A percentile compares a stretch with the other conserved stretches of the same genome.
Conservation (phyloP, 192 early-diverging fungal species). For the Mortierella hygrophila region DNA sequence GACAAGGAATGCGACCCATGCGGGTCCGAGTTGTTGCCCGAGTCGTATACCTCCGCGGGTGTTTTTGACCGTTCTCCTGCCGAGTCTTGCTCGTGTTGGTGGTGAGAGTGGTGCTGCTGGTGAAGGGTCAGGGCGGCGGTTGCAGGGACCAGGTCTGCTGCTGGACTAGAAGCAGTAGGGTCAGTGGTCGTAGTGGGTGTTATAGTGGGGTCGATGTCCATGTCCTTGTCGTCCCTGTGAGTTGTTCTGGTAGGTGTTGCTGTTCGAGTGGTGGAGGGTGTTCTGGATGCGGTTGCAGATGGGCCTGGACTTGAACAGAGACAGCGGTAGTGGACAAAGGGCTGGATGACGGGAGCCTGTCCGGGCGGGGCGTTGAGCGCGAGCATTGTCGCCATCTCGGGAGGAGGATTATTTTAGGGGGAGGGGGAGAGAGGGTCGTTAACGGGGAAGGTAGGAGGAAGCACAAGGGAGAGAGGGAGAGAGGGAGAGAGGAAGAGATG, state of each 20-base stretch:
- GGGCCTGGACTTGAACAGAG: conserved; percentile 42
- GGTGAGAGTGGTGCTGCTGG: background rate
- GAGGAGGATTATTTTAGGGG: background rate
- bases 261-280: background rate
- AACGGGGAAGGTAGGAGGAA: background rate
- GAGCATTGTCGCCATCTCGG: conserved; percentile 24
- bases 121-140: background rate
- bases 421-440: background rate
- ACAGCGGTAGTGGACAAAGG: conserved; percentile 55
- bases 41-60: conserved; percentile 28
- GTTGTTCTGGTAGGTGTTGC: background rate
- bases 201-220: background rate
- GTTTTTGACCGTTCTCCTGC: conserved; percentile 6
- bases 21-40: conserved; percentile 43
- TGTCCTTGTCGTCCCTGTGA: background rate
- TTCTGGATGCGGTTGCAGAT: conserved; percentile 5
- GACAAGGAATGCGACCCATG: conserved; percentile 66
- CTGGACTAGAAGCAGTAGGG: background rate
- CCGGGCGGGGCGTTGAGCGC: conserved; percentile 45
- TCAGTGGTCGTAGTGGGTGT: background rate
- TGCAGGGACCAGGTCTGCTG: background rate
- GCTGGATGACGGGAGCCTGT: conserved; percentile 26
- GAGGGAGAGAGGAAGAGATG: background rate
- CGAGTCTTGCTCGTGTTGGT: background rate
- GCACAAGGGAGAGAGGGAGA: background rate